phyloP scores from a whole-genome alignment of 2,329 filamentous ascomycete species.

The Colletotrichum chlorophyti region DNA sequence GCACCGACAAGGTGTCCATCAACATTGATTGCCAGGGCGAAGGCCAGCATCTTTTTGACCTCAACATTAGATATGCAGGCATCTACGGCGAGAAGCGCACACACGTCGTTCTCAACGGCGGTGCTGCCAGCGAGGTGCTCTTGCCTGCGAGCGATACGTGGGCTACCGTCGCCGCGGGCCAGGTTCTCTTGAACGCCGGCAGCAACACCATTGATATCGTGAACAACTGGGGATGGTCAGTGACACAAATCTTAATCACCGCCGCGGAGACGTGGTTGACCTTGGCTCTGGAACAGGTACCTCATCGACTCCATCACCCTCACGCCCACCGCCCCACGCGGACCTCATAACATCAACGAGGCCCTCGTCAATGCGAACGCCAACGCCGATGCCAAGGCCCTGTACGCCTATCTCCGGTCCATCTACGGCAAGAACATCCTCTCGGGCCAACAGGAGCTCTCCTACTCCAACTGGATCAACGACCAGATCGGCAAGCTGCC shows the following conservation, averaged over 20 bases:
- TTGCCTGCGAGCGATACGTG: slow-evolving; percentile 46
- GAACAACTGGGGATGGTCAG: slow-evolving; percentile 56
- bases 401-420: slow-evolving; percentile 49
- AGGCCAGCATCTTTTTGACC: slow-evolving; percentile 47
- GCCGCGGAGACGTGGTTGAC: neutral
- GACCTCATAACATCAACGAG: slow-evolving; percentile 45
- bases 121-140: slow-evolving; percentile 46
- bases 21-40: slow-evolving; percentile 40
- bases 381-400: slow-evolving; percentile 41
- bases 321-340: slow-evolving; percentile 41
- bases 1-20: slow-evolving; percentile 51
- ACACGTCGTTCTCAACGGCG: slow-evolving; percentile 49
- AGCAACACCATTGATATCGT: slow-evolving; percentile 52
- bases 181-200: slow-evolving; percentile 50
- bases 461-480: slow-evolving; percentile 49
- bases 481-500: slow-evolving; percentile 53
- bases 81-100: slow-evolving; percentile 54
- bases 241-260: neutral
- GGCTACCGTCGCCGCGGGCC: slow-evolving; percentile 47
- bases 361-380: slow-evolving; percentile 46
- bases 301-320: slow-evolving; percentile 52
- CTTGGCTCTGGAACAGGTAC: slow-evolving; percentile 39
- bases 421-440: slow-evolving; percentile 55
- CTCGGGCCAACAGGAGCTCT: slow-evolving; percentile 54
- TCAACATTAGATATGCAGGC: slow-evolving; percentile 50